Conservation (phyloP, 352 stramenopile species). For the Pythium insidiosum region DNA sequence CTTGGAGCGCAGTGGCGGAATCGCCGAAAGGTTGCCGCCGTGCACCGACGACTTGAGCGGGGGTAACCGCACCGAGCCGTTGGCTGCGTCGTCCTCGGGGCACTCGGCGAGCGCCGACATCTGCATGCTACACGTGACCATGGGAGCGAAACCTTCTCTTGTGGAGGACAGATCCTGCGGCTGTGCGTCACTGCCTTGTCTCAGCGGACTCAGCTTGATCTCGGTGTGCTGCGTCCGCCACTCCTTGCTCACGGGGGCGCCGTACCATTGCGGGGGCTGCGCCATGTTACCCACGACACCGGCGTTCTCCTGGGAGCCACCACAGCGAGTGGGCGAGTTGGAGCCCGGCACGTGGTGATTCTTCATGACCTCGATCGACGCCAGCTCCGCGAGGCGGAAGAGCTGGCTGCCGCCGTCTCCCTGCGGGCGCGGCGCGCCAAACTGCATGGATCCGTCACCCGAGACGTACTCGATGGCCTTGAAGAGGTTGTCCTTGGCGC, state of each 20-base stretch:
- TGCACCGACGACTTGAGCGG: constrained; percentile 47
- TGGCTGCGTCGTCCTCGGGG: constrained; percentile 6
- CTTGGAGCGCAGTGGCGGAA: constrained; percentile 73
- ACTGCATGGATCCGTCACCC: constrained; percentile 32
- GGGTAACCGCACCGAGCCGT: constrained; percentile 36
- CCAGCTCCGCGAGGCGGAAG: constrained; percentile 67
- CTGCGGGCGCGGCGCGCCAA: constrained; percentile 1
- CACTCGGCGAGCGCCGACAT: too few species aligned
- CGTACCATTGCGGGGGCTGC: constrained; percentile 14
- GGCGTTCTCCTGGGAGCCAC: constrained; percentile 17
- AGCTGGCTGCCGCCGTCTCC: constrained; percentile 35
- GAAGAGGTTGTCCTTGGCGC: constrained; percentile 48
- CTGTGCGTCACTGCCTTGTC: constrained; percentile 24
- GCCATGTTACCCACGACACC: constrained; percentile 4
- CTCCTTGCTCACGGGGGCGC: constrained; percentile 22
- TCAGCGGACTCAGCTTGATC: constrained; percentile 55
- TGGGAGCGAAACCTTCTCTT: too few species aligned
- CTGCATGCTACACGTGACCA: too few species aligned
- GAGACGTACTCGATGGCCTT: constrained; percentile 61
- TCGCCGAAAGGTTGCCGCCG: constrained; percentile 26
- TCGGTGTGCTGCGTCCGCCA: constrained; percentile 57
- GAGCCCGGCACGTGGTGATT: too few species aligned
- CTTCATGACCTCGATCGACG: constrained; percentile 67
- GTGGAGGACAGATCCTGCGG: constrained; percentile 11
- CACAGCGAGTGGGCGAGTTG: constrained; percentile 1